These are phyloP conservation scores for Solanum piurae DNA, from an alignment of 257 asterid genomes.

Conservation along the genomic window DNA sequence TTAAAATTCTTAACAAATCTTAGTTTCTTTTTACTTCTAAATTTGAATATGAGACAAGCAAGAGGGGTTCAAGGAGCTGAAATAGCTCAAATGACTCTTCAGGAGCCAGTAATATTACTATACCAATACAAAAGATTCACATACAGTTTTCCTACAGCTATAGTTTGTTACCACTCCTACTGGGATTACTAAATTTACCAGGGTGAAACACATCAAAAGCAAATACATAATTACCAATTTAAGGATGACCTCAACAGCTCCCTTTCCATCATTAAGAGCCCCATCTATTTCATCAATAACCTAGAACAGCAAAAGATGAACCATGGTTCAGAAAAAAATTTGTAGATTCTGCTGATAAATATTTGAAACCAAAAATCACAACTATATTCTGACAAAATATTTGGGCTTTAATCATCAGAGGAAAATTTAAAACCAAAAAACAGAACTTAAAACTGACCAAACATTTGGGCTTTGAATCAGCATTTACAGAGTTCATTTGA, in stretches of 20 bases:
- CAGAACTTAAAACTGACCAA: conserved; percentile 49
- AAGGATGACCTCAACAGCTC: conserved; percentile 87
- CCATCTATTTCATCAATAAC: conserved; percentile 98
- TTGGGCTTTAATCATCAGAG: conserved; percentile 45
- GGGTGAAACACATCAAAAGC: neutral
- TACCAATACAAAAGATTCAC: neutral
- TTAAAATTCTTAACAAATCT: neutral
- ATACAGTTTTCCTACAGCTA: neutral
- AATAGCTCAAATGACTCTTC: neutral
- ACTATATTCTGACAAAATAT: conserved; percentile 30
- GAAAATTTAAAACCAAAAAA: neutral
- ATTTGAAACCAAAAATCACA: neutral
- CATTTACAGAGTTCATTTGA: conserved; percentile 83
- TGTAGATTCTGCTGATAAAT: neutral
- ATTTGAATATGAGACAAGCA: neutral
- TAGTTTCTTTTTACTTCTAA: neutral
- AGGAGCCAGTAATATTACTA: neutral
- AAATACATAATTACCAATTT: conserved; percentile 45
- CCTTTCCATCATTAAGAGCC: conserved; percentile 95
- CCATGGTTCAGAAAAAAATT: neutral
- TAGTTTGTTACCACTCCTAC: neutral
- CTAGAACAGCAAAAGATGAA: conserved; percentile 17
- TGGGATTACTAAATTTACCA: neutral
- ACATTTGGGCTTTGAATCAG: conserved; percentile 95
- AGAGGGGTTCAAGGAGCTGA: neutral